phyloP scores from a whole-genome alignment of 2,329 filamentous ascomycete species.

The Cladosporium sp. region DNA sequence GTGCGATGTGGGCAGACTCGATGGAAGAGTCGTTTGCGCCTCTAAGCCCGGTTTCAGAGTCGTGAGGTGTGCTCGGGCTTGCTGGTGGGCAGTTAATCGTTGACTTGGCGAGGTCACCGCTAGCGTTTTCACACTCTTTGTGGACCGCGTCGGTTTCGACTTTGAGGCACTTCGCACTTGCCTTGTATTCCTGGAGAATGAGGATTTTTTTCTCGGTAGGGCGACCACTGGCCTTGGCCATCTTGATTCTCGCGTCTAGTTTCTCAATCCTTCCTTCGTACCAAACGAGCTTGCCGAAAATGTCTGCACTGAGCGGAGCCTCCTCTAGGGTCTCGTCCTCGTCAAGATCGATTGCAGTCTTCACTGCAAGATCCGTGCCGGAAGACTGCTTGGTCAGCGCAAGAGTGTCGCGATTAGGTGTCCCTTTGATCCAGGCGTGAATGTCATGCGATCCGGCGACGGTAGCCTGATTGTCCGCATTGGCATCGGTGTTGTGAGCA shows the following conservation, averaged over 20 bases:
- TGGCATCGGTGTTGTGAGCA: background rate
- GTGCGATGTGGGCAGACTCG: background rate
- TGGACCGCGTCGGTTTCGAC: slow-evolving; percentile 20
- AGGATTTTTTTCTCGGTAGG: background rate
- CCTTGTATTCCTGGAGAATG: background rate
- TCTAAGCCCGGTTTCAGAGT: background rate
- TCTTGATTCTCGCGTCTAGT: background rate
- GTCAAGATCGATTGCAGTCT: background rate
- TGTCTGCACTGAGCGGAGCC: background rate
- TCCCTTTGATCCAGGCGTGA: background rate
- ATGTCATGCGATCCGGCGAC: background rate
- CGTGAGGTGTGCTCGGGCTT: background rate
- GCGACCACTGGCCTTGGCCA: background rate
- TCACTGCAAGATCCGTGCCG: background rate
- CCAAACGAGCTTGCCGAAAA: background rate
- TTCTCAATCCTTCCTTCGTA: background rate
- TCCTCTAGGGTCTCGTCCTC: background rate
- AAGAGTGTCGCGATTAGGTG: background rate
- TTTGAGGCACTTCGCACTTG: background rate
- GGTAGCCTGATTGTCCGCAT: background rate
- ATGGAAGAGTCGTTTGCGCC: background rate
- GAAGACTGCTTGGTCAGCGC: background rate
- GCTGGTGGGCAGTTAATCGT: background rate
- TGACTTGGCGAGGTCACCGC: background rate
- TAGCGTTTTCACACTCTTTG: slow-evolving; percentile 21